Evolutionary conservation across 768 basidiomycete species (phyloP).

Genomic region (Naematelia encephala): DNA sequence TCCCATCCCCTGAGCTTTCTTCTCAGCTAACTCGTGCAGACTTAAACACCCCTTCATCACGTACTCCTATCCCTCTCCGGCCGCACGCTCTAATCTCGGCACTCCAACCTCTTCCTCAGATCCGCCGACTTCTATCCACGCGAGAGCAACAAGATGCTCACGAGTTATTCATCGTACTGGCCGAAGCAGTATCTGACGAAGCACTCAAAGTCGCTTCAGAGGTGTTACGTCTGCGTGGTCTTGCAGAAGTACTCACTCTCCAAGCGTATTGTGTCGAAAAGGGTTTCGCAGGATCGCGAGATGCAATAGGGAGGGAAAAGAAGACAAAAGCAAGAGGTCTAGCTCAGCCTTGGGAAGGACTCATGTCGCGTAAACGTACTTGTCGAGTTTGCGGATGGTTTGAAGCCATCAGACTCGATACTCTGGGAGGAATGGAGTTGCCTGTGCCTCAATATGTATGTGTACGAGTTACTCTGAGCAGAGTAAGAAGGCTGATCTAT

Average conservation of each 20-base stretch:
- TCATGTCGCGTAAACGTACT: constrained; percentile 83
- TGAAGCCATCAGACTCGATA: constrained; percentile 71
- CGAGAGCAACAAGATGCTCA: constrained; percentile 98
- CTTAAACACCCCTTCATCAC: constrained; percentile 49
- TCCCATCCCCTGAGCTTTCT: constrained; percentile 15
- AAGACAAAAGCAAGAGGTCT: constrained; percentile 26
- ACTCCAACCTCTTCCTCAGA: constrained; percentile 57
- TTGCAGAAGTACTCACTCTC: constrained; percentile 55
- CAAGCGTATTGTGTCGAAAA: constrained; percentile 27
- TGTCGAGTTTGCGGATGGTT: constrained; percentile 89
- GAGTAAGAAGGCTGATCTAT: background rate
- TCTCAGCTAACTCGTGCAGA: too few species aligned
- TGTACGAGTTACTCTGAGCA: background rate
- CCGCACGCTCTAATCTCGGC: constrained; percentile 70
- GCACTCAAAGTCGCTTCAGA: constrained; percentile 69
- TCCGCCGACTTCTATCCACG: constrained; percentile 61
- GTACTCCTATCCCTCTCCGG: constrained; percentile 62
- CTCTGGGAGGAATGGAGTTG: constrained; percentile 57
- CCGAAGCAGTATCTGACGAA: constrained; percentile 85
- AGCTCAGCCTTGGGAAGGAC: constrained; percentile 60
- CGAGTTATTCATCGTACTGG: constrained; percentile 90
- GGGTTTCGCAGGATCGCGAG: background rate
- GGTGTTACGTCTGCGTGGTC: constrained; percentile 65
- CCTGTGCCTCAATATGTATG: constrained; percentile 28
- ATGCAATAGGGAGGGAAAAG: constrained; percentile 10